Conservation (phyloP, 2,329 filamentous ascomycete species). For the Zymoseptoria crescenta region DNA sequence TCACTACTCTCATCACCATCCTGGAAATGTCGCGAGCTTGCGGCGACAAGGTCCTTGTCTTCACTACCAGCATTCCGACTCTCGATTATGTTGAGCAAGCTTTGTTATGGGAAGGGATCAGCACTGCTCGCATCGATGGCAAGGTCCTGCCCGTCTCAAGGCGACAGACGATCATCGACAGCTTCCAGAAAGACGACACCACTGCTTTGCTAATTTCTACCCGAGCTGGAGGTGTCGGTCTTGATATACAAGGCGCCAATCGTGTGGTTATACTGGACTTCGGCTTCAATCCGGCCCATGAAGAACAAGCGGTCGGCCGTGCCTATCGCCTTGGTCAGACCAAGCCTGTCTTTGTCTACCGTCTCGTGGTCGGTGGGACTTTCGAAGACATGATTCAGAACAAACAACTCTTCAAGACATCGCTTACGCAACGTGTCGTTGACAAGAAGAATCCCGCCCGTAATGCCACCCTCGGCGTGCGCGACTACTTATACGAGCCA, state of each 20-base stretch:
- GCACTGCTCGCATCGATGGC: slow-evolving; percentile 59
- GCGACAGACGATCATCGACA: slow-evolving; percentile 57
- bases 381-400: slow-evolving; percentile 70
- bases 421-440: slow-evolving; percentile 70
- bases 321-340: slow-evolving; percentile 78
- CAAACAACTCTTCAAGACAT: slow-evolving; percentile 71
- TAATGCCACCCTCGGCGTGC: slow-evolving; percentile 47
- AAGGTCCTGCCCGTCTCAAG: slow-evolving; percentile 41
- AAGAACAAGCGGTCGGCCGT: slow-evolving; percentile 80
- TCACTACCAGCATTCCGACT: slow-evolving; percentile 64
- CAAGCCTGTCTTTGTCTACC: slow-evolving; percentile 78
- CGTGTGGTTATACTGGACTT: slow-evolving; percentile 82
- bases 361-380: slow-evolving; percentile 68
- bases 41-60: slow-evolving; percentile 71
- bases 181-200: slow-evolving; percentile 55
- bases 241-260: slow-evolving; percentile 79
- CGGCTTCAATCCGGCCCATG: slow-evolving; percentile 68
- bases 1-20: slow-evolving; percentile 59
- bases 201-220: slow-evolving; percentile 74
- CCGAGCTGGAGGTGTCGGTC: slow-evolving; percentile 68
- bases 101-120: slow-evolving; percentile 43
- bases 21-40: slow-evolving; percentile 53
- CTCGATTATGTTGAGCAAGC: slow-evolving; percentile 60
- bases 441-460: slow-evolving; percentile 74
- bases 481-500: slow-evolving; percentile 54